Base-by-base conservation (phyloP, 805 yeast genomes). In the Cyberlindnera nakhonratchasimensis region DNA sequence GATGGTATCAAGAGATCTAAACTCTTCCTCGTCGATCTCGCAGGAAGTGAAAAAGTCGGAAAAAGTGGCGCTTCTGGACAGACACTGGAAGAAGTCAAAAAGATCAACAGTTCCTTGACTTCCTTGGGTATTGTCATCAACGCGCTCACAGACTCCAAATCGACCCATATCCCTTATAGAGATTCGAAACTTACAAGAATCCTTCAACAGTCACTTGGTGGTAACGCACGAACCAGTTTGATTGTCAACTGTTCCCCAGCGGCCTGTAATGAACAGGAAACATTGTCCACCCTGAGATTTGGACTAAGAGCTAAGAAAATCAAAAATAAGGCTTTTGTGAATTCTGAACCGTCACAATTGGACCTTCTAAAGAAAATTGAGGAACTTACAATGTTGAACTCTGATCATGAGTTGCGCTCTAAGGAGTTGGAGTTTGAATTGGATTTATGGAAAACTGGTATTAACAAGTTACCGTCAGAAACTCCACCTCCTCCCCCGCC, bases 31-130 rank as follows among this genome's bases (percentile, higher is more conserved):
- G 91, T 87, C 11, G 96, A 88, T 63, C 69, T 88, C 49, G 96
- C 96, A 0, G 96, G 96, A 6, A 81, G 91, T 18, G 96, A 90
- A 61, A 85, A 80, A 59, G 78, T 82, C 29, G 79, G 79, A 44
- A 82, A 80, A 49, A 79, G 93, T 0, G 91, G 93, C 3, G 91
- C 90, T 1, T 62, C 77, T 0, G 93, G 93, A 1, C 79, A 78
- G 51, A 72, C 81, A 2, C 65, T 85, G 7, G 90, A 87, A 57
- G 96, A 89, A 53, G 88, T 95, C 1, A 85, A 85, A 55, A 86
- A 82, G 47, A 84, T 89, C 53, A 90, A 89, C 61, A 73, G 79
- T 32, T 85, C 96, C 1, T 70, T 87, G 29, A 79, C 88, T 6
- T 74, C 89, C 0, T 67, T 89, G 42, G 95, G 96, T 4, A 79